phyloP scores from a whole-genome alignment of 352 stramenopile species.

The Thalassiosira allenii region DNA sequence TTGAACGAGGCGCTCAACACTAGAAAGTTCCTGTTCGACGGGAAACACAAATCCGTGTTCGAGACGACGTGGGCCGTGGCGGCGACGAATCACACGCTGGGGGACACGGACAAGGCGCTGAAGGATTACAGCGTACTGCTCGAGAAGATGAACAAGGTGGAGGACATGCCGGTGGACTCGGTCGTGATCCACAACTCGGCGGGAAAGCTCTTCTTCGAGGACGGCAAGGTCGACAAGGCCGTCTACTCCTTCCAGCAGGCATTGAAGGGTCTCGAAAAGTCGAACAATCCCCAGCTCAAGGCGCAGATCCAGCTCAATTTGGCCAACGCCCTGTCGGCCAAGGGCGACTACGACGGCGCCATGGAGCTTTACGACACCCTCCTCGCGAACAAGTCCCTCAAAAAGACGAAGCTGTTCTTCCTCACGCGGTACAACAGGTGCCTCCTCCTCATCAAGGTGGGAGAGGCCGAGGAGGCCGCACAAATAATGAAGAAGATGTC shows the following conservation, averaged over 20 bases:
- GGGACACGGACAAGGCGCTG: constrained; percentile 35
- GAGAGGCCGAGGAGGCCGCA: constrained; percentile 36
- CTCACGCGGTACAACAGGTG: constrained; percentile 48
- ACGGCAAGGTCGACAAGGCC: constrained; percentile 33
- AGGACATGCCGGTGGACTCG: constrained; percentile 24
- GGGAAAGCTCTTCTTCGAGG: constrained; percentile 47
- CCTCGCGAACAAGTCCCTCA: constrained; percentile 3
- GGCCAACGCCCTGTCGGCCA: constrained; percentile 35
- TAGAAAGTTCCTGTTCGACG: constrained; percentile 43
- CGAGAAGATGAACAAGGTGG: constrained; percentile 36
- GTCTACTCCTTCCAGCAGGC: constrained; percentile 36
- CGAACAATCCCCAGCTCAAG: constrained; percentile 10
- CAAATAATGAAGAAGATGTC: constrained; percentile 37
- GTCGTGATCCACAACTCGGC: constrained; percentile 45
- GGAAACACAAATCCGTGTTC: constrained; percentile 38
- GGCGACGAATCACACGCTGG: constrained; percentile 31
- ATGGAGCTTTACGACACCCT: constrained; percentile 38
- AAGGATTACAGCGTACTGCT: constrained; percentile 43
- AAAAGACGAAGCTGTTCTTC: constrained; percentile 30
- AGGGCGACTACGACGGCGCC: constrained; percentile 24
- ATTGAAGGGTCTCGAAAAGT: constrained; percentile 19
- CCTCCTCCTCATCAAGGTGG: constrained; percentile 34
- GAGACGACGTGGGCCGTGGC: constrained; percentile 54
- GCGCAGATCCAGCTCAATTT: constrained; percentile 41
- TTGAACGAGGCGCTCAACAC: constrained; percentile 36